Evolutionary conservation across 179 eudicot genomes (phyloP).

Genomic region (Corrigiola litoralis): DNA sequence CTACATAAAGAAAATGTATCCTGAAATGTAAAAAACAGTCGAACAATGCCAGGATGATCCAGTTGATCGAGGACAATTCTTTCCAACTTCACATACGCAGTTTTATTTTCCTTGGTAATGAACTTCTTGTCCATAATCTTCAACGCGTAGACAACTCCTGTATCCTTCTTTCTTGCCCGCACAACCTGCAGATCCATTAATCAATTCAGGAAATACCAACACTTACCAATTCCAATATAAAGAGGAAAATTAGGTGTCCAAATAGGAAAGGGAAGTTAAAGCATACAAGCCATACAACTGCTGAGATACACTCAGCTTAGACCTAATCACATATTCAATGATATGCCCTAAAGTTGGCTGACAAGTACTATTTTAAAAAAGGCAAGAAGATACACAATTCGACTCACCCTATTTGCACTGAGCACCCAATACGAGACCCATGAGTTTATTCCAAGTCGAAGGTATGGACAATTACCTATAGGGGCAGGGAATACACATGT

Average conservation of each 20-base stretch:
- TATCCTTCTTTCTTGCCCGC: constrained; percentile 85
- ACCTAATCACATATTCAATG: no score
- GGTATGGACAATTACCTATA: no score
- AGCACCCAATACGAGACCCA: no score
- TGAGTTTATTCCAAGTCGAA: no score
- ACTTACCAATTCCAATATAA: no score
- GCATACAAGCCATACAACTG: constrained; percentile 3
- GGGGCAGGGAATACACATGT: no score
- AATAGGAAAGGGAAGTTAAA: no score
- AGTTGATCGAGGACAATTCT: constrained; percentile 92
- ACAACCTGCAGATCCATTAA: constrained; percentile 56
- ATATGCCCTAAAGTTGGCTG: no score
- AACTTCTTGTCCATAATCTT: constrained; percentile 98
- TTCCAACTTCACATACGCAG: constrained; percentile 93
- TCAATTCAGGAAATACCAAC: not conserved
- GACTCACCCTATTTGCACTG: no score
- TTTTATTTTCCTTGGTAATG: constrained; percentile 94
- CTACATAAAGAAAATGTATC: constrained; percentile 85
- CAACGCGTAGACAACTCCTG: constrained; percentile 75
- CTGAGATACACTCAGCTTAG: not conserved
- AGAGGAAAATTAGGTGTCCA: not conserved
- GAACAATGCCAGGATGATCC: constrained; percentile 91
- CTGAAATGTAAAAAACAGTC: constrained; percentile 87
- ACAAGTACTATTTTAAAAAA: not conserved
- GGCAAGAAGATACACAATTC: not conserved